Evolutionary conservation across 192 early-diverging fungal species (phyloP).

Genomic region (Backusella liffmaniae): DNA sequence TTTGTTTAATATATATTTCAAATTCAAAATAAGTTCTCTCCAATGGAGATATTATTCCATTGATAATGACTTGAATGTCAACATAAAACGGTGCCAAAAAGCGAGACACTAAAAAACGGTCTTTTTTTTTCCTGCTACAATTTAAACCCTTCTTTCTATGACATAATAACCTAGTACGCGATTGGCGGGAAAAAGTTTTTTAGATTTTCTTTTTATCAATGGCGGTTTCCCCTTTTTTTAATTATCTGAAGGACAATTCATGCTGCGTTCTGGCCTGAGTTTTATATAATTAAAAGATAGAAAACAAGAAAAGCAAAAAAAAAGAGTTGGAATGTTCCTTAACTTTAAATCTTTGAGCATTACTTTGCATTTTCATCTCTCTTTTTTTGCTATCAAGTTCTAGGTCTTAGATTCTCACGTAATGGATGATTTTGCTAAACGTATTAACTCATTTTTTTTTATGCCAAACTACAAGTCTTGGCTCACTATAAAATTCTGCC

Average conservation of each 20-base stretch:
- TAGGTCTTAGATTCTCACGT: not conserved
- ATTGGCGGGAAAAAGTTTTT: not conserved
- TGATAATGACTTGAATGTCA: not conserved
- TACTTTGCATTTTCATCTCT: not conserved
- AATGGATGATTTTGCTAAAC: not conserved
- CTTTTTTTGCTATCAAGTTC: not conserved
- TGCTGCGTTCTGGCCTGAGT: not conserved
- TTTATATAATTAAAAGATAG: not conserved
- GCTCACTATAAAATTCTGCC: not conserved
- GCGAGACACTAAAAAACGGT: not conserved
- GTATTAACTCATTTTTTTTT: not conserved
- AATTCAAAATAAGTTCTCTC: too few relatives aligned
- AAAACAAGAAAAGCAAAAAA: too few relatives aligned
- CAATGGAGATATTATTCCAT: not conserved
- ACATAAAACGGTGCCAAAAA: not conserved
- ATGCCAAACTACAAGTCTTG: not conserved
- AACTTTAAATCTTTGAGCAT: not conserved
- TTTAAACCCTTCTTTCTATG: not conserved
- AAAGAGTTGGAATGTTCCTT: not conserved
- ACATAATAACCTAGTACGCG: not conserved
- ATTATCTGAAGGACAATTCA: not conserved
- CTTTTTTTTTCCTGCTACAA: not conserved
- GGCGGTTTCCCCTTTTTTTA: not conserved
- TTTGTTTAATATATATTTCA: not conserved
- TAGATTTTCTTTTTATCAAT: not conserved